Evolutionary conservation across 352 stramenopile species (phyloP).

Genomic region (Pythium vanterpoolii): DNA sequence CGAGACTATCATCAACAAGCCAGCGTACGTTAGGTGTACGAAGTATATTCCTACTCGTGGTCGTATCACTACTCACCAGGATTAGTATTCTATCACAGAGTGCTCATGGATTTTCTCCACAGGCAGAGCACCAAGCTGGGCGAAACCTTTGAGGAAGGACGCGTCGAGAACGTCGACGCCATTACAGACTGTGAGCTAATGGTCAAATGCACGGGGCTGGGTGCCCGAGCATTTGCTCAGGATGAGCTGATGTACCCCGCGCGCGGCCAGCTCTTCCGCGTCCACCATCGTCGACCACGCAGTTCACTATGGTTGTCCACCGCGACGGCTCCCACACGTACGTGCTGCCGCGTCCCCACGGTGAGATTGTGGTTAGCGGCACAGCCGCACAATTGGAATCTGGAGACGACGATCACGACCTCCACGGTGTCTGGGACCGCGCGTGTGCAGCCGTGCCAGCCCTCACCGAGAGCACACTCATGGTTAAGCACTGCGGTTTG

Average conservation of each 20-base stretch:
- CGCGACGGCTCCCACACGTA: slow-evolving; percentile 53
- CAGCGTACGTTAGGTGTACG: slow-evolving; percentile 22
- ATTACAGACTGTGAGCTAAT: slow-evolving; percentile 42
- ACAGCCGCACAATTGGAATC: slow-evolving; percentile 64
- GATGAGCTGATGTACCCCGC: slow-evolving; percentile 50
- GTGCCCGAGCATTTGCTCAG: slow-evolving; percentile 36
- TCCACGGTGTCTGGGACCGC: slow-evolving; percentile 47
- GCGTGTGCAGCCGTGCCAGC: slow-evolving; percentile 39
- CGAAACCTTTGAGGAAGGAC: slow-evolving; percentile 45
- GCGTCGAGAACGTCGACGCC: slow-evolving; percentile 31
- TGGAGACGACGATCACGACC: slow-evolving; percentile 35
- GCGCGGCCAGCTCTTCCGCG: slow-evolving; percentile 37
- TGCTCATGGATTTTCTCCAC: slow-evolving; percentile 48
- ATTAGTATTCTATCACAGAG: too few species aligned
- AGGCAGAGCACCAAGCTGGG: slow-evolving; percentile 41
- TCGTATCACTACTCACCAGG: not conserved
- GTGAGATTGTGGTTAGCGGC: slow-evolving; percentile 60
- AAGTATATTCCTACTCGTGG: too few species aligned
- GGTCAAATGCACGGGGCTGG: slow-evolving; percentile 56
- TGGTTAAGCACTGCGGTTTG: slow-evolving; percentile 39
- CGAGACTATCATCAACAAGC: slow-evolving; percentile 65
- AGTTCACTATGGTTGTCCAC: slow-evolving; percentile 47
- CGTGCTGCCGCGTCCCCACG: slow-evolving; percentile 54
- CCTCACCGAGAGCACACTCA: slow-evolving; percentile 38
- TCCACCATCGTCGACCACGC: slow-evolving; percentile 44